phyloP scores from a whole-genome alignment of 768 basidiomycete genomes.

The Sporobolomyces roseus region DNA sequence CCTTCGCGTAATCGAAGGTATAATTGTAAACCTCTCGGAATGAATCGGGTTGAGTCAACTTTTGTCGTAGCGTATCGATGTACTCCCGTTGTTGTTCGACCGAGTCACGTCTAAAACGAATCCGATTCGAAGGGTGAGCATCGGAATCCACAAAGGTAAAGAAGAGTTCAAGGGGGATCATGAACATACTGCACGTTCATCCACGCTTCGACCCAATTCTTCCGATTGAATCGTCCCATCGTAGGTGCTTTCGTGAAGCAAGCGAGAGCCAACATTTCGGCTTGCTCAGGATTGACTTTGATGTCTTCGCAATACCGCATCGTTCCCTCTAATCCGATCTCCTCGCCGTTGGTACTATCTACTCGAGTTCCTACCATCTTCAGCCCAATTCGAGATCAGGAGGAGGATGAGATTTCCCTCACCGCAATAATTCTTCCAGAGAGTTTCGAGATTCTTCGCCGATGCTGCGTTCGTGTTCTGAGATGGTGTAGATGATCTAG shows the following conservation, averaged over 20 bases:
- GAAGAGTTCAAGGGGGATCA: slow-evolving; percentile 2
- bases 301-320: slow-evolving; percentile 70
- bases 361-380: neutral
- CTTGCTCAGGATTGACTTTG: slow-evolving; percentile 68
- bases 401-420: slow-evolving; percentile 4
- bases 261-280: slow-evolving; percentile 74
- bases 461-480: neutral
- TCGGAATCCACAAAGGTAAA: no score
- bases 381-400: neutral
- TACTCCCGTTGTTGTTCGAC: slow-evolving; percentile 60
- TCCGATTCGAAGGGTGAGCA: no score
- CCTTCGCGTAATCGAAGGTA: slow-evolving; percentile 73
- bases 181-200: slow-evolving; percentile 62
- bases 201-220: slow-evolving; percentile 80
- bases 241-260: slow-evolving; percentile 71
- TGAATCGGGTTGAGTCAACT: no score
- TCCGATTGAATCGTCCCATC: slow-evolving; percentile 66
- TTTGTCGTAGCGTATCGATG: slow-evolving; percentile 53
- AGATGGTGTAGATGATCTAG: slow-evolving; percentile 1
- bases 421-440: slow-evolving; percentile 73
- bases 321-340: slow-evolving; percentile 74
- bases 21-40: slow-evolving; percentile 74
- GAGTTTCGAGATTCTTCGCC: slow-evolving; percentile 53
- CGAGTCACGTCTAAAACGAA: no score
- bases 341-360: slow-evolving; percentile 52